Conservation (phyloP, 306 rosid genomes). For the Lathyrus oleraceus region DNA sequence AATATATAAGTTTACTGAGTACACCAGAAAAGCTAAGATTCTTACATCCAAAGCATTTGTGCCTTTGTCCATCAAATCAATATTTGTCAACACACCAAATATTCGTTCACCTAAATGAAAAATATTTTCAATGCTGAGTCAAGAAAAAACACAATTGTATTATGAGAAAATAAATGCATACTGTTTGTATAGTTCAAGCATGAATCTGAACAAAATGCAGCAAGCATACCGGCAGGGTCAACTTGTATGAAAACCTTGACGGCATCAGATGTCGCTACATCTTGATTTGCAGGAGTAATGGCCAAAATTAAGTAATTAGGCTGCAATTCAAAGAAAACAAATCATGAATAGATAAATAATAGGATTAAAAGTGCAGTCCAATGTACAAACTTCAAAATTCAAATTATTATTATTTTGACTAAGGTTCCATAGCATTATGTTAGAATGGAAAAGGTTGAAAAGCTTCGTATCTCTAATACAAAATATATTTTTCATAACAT, state of each 20-base stretch:
- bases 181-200: conserved; percentile 20
- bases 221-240: conserved; percentile 70
- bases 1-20: conserved; percentile 32
- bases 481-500: no score
- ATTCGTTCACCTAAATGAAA: conserved; percentile 70
- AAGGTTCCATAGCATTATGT: not conserved
- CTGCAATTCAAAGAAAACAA: conserved; percentile 44
- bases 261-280: conserved; percentile 91
- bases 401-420: conserved; percentile 21
- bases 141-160: conserved; percentile 16
- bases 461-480: no score
- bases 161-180: conserved; percentile 15
- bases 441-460: conserved; percentile 4
- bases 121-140: conserved; percentile 19
- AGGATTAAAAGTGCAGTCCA: not conserved
- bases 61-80: conserved; percentile 96
- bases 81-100: conserved; percentile 88
- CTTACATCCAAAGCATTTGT: conserved; percentile 87
- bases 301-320: conserved; percentile 89
- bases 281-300: conserved; percentile 93
- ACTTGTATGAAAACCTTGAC: conserved; percentile 81
- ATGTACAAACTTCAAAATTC: not conserved
- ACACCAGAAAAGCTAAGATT: conserved; percentile 24
- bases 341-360: not conserved
- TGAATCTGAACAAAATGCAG: conserved; percentile 8